Base-by-base conservation (phyloP, 495 filamentous ascomycete species). In the Aspergillus heteromorphus region DNA sequence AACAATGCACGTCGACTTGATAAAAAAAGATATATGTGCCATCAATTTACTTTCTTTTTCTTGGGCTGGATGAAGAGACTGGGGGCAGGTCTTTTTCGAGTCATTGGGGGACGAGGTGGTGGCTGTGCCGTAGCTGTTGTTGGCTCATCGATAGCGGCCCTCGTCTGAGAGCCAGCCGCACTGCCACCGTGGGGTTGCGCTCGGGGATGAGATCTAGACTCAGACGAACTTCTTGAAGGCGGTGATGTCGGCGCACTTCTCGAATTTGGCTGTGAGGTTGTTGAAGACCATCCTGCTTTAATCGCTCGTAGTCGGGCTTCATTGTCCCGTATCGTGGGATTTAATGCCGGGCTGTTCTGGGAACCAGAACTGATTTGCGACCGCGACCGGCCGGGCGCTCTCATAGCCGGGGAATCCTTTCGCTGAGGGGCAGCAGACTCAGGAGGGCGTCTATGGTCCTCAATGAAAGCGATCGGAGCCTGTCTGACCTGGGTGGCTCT, bases 21-120 rank as follows among this genome's bases (percentile, higher is more conserved):
- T 17, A 41, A 9, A 18, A 23, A 21, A 16, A 38, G 6, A 36
- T 29, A 27, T 16, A 53, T 40, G 31, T 11, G 17, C 18, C 29
- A 17, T 55, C 40, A 61, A 20, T 40, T 54, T 23, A 67, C 36
- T 7, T 62, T 70, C 47, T 62, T 70, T 16, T 67, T 69, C 54
- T 73, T 75, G 8, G 70, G 68, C 18, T 69, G 73, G 38, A 75
- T 72, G 57, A 77, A 74, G 1, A 74, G 57, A 53, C 60, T 72
- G 2, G 66, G 67, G 13, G 66, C 51, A 6, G 68, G 60, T 45
- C 73, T 61, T 48, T 71, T 73, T 18, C 67, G 66, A 30, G 68
- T 54, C 4, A 64, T 41, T 30, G 58, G 51, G 13, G 58, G 65
- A 16, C 67, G 67, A 7, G 52, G 53, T 9, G 47, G 30, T 21